A percentile compares a stretch with the other conserved stretches of the same genome.
Evolutionary conservation across 2,329 filamentous ascomycete genomes (phyloP).

Genomic region (Hypoxylon sp.): DNA sequence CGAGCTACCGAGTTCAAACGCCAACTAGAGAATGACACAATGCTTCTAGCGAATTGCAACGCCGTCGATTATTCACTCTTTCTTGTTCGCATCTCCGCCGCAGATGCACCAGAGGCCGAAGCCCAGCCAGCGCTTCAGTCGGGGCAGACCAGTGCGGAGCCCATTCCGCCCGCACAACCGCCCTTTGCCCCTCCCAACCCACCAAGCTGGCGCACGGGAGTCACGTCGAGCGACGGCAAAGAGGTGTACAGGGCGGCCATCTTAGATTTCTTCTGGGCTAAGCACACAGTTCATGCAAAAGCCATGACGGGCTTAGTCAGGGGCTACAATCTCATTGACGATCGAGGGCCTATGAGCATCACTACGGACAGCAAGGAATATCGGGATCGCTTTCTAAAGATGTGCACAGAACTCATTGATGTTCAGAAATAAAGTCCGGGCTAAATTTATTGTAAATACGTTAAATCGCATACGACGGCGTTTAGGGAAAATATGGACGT

Average conservation of each 20-base stretch:
- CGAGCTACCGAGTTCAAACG: constrained; percentile 70
- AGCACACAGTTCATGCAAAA: constrained; percentile 76
- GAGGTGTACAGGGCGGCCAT: constrained; percentile 78
- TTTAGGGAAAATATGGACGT: constrained; percentile 2
- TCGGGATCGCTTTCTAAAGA: constrained; percentile 65
- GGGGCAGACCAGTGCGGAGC: constrained; percentile 26
- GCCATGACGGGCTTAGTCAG: constrained; percentile 76
- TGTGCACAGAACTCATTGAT: constrained; percentile 62
- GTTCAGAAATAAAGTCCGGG: constrained; percentile 44
- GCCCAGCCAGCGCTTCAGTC: constrained; percentile 64
- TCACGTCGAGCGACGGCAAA: constrained; percentile 72
- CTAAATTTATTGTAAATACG: background rate
- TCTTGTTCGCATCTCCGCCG: constrained; percentile 66
- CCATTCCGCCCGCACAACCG: constrained; percentile 51
- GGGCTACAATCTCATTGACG: constrained; percentile 73
- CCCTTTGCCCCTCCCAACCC: constrained; percentile 55
- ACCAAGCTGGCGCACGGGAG: constrained; percentile 73
- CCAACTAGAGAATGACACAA: constrained; percentile 73
- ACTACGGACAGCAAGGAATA: constrained; percentile 80
- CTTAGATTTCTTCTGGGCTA: constrained; percentile 85
- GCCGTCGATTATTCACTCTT: constrained; percentile 84
- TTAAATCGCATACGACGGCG: constrained; percentile 8
- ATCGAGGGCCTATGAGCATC: constrained; percentile 80
- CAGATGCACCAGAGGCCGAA: constrained; percentile 43
- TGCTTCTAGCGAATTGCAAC: constrained; percentile 72